These are phyloP conservation scores for Capillidium rhysosporum DNA, from an alignment of 371 early-diverging fungal species.

Conservation along the genomic window DNA sequence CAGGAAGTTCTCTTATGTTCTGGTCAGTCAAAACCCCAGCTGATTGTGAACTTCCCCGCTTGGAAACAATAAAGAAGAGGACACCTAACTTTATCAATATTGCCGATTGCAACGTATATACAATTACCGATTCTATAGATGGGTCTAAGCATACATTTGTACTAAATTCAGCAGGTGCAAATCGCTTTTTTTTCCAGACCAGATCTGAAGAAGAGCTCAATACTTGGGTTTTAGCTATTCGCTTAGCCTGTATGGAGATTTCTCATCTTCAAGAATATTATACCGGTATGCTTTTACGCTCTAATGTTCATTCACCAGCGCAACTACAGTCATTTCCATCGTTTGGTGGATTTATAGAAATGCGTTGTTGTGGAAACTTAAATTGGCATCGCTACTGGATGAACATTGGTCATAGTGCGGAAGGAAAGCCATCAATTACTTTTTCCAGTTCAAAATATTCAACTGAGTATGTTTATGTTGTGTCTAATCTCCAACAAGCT, in stretches of 20 bases:
- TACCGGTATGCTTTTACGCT: constrained; percentile 14
- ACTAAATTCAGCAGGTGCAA: constrained; percentile 29
- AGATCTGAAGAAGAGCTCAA: constrained; percentile 18
- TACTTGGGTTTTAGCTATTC: constrained; percentile 40
- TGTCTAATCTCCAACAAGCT: constrained; percentile 31
- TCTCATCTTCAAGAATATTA: constrained; percentile 27
- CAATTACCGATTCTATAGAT: constrained; percentile 14
- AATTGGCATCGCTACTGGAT: constrained; percentile 43
- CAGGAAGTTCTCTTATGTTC: constrained; percentile 35
- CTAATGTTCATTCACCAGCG: constrained; percentile 3
- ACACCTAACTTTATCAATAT: constrained; percentile 43
- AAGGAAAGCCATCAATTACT: constrained; percentile 20
- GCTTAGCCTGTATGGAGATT: constrained; percentile 52
- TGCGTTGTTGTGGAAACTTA: constrained; percentile 26
- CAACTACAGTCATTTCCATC: constrained; percentile 6
- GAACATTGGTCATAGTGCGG: constrained; percentile 23
- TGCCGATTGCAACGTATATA: constrained; percentile 26
- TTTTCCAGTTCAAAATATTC: constrained; percentile 31
- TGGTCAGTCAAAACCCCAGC: constrained; percentile 19
- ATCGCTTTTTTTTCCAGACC: constrained; percentile 32
- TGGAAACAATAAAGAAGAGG: constrained; percentile 19
- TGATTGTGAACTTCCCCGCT: constrained; percentile 15
- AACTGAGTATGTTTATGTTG: constrained; percentile 22
- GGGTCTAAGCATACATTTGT: constrained; percentile 17
- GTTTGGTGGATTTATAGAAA: constrained; percentile 21